Conservation (phyloP, 257 asterid species). For the Fraxinus americana region DNA sequence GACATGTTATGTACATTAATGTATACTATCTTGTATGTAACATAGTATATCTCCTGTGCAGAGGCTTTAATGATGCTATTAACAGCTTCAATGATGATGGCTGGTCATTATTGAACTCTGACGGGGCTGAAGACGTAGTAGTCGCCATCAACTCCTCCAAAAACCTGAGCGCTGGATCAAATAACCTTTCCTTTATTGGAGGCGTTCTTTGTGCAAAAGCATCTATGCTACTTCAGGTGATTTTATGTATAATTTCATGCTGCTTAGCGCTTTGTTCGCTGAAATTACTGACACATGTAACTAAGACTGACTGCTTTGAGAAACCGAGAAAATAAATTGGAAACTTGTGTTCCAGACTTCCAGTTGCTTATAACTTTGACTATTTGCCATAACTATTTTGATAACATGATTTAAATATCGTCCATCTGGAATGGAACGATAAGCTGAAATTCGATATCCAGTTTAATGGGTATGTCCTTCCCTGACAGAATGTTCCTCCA, state of each 20-base stretch:
- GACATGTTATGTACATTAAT: background rate
- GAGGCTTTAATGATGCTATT: constrained; percentile 96
- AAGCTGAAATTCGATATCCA: background rate
- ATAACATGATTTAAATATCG: background rate
- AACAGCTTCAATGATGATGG: constrained; percentile 93
- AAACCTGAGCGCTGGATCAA: constrained; percentile 41
- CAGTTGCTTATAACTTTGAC: background rate
- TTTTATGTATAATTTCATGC: background rate
- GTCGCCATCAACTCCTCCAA: constrained; percentile 70
- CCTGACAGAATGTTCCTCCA: constrained; percentile 81
- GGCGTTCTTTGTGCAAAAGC: constrained; percentile 97
- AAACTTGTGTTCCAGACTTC: background rate
- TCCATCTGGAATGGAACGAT: constrained; percentile 2
- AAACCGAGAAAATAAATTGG: background rate
- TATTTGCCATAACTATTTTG: background rate
- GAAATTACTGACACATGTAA: background rate
- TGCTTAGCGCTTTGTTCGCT: background rate
- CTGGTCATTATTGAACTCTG: constrained; percentile 80
- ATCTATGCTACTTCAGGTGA: constrained; percentile 94
- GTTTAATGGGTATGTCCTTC: constrained; percentile 1
- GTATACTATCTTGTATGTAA: background rate
- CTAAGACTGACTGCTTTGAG: background rate
- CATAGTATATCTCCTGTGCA: constrained; percentile 31
- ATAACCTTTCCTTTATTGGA: constrained; percentile 59
- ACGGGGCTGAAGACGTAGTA: constrained; percentile 84